Evolutionary conservation across 176 grass and related monocot species (phyloP).

Genomic region (Chrysopogon serrulatus): DNA sequence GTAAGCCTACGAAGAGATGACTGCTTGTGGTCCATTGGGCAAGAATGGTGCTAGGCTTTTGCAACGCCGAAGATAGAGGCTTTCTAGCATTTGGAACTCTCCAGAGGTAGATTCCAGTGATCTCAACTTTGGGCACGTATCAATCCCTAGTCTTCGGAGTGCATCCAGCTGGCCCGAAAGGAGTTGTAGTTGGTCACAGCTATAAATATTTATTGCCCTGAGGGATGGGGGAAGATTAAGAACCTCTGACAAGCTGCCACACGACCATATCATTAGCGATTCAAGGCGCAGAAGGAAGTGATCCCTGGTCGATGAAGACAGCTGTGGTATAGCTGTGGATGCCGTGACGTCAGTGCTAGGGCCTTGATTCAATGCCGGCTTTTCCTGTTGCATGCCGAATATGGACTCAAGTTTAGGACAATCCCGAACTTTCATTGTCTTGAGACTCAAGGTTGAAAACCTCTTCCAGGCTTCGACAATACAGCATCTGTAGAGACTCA

Average conservation of each 20-base stretch:
- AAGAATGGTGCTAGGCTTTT: background rate
- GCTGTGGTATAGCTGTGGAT: background rate
- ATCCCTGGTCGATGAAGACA: background rate
- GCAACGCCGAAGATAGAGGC: accelerated
- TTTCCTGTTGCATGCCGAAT: background rate
- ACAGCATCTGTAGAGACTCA: background rate
- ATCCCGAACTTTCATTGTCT: no score
- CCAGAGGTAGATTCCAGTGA: background rate
- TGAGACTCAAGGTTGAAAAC: background rate
- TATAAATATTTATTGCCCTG: background rate
- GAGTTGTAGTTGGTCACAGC: background rate
- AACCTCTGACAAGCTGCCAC: no score
- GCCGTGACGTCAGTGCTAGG: no score
- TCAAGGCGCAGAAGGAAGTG: no score
- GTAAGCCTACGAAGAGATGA: accelerated
- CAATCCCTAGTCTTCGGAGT: background rate
- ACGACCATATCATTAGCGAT: accelerated
- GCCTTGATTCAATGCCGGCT: background rate
- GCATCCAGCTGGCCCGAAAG: background rate
- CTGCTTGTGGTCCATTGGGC: background rate
- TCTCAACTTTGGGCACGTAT: background rate
- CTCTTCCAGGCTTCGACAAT: background rate
- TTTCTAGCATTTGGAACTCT: background rate
- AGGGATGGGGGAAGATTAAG: background rate
- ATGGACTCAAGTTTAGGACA: background rate